Base-by-base conservation (phyloP, 176 grass and related monocot species). In the Eremochloa ophiuroides region DNA sequence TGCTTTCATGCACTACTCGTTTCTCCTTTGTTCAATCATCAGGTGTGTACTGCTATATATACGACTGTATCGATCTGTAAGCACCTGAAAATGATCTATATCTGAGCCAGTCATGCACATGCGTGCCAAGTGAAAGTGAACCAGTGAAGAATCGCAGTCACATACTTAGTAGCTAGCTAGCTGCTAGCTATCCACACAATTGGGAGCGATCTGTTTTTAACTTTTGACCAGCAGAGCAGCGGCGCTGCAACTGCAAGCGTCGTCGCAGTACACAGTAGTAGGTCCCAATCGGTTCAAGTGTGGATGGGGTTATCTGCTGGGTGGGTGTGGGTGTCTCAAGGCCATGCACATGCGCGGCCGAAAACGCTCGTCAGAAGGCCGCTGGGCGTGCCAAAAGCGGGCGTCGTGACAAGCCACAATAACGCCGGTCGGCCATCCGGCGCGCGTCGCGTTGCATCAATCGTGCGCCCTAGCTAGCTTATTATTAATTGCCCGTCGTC, bases 391-490 rank as follows among this genome's bases (percentile, higher is more conserved):
- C 80, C 80, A 1, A 62, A 88, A 83, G 30, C 74, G 69, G 42
- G 85, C 80, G 81, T 53, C 80, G 37, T 12, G 86, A 78, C 80
- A 88, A 88, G 66, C 8, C 27, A 28, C 86, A 74, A 73, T 87
- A 37, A 87, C 47, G 48, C 22, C 46, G 27, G 3, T 51, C 39
- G 8, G 13, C 16, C 33, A 5, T 0, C 4, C 56, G 74, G 11
- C 42, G 12, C 26, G 55, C n/a, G 15, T 73, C 26, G 23, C 69
- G 2, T n/a, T 47, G 17, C 37, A 40, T 26, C 10, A 14, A 46
- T 46, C 63, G 31, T n/a, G 14, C 14, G 22, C 66, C 23, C 34
- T 20, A 22, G 17, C 16, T 3, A 8, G 29, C 63, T 10, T 22
- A 9, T 11, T 27, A 7, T 34, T 8, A 38, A 35, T 58, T 42